Percentiles rank a stretch among this genome's conserved stretches.
Evolutionary conservation across 345 rosid species (phyloP).

Genomic region (Rhodomyrtus tomentosa): DNA sequence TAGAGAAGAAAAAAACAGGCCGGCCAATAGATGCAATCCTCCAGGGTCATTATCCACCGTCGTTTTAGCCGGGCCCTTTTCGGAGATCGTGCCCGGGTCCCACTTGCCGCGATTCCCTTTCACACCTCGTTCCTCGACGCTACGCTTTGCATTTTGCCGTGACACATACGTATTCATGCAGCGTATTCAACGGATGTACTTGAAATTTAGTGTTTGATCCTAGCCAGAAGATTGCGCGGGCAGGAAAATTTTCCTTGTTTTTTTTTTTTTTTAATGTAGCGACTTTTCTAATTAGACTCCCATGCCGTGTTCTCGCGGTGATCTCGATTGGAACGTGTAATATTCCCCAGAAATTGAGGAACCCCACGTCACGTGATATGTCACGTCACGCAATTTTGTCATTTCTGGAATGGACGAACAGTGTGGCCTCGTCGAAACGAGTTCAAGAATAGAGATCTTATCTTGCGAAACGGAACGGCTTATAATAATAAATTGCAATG

Average conservation of each 20-base stretch:
- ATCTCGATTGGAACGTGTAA: neutral
- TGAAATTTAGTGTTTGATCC: neutral
- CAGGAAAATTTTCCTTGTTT: accelerated
- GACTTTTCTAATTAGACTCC: neutral
- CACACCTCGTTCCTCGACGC: neutral
- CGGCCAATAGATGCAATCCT: neutral
- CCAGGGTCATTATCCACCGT: neutral
- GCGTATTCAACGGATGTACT: neutral
- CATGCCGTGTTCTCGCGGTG: neutral
- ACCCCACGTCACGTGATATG: accelerated
- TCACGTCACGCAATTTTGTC: too few relatives aligned
- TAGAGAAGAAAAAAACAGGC: neutral
- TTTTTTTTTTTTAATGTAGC: neutral
- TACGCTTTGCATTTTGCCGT: neutral
- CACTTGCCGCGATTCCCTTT: neutral
- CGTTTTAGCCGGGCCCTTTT: neutral
- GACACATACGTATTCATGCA: neutral
- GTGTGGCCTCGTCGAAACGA: neutral
- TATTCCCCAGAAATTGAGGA: accelerated
- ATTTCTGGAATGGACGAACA: neutral
- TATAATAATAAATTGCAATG: neutral
- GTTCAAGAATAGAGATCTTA: accelerated
- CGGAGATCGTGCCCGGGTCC: neutral
- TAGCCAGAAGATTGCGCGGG: neutral
- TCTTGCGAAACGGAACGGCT: neutral